Percentiles rank a stretch among this genome's conserved stretches.
phyloP scores from a whole-genome alignment of 2,329 filamentous ascomycete species.

The Coniochaeta sp. region DNA sequence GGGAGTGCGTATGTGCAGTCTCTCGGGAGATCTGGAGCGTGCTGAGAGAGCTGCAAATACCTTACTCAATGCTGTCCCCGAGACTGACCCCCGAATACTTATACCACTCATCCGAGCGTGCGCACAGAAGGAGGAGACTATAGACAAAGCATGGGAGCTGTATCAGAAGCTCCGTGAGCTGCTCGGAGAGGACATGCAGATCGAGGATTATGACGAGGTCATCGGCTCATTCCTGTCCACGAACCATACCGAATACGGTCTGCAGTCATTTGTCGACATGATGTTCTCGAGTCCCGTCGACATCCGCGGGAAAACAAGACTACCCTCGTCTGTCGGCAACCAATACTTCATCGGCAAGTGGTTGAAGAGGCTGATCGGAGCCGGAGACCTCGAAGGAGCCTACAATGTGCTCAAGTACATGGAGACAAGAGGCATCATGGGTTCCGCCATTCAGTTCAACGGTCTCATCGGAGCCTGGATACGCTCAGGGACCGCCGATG shows the following conservation, averaged over 20 bases:
- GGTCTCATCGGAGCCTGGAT: conserved; percentile 75
- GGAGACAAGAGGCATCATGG: conserved; percentile 59
- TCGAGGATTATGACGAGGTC: conserved; percentile 71
- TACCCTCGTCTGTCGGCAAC: conserved; percentile 52
- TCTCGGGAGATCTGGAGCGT: conserved; percentile 48
- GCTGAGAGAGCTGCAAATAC: conserved; percentile 50
- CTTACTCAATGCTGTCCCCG: conserved; percentile 38
- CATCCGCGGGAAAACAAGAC: conserved; percentile 29
- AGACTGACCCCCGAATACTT: conserved; percentile 47
- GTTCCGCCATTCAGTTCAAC: conserved; percentile 72
- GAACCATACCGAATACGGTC: conserved; percentile 57
- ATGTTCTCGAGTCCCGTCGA: conserved; percentile 58
- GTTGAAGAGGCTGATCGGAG: conserved; percentile 76
- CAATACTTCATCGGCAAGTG: conserved; percentile 83
- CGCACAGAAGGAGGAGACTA: conserved; percentile 42
- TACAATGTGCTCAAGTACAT: conserved; percentile 69
- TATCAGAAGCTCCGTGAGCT: conserved; percentile 59
- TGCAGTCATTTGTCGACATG: conserved; percentile 83
- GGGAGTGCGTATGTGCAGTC: conserved; percentile 58
- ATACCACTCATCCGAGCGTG: conserved; percentile 65
- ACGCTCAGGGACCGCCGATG: conserved; percentile 47
- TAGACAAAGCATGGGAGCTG: conserved; percentile 55
- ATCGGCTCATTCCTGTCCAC: conserved; percentile 64
- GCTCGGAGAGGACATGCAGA: conserved; percentile 53
- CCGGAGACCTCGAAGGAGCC: conserved; percentile 64